These are phyloP conservation scores for Lachancea lanzarotensis DNA, from an alignment of 805 yeast genomes.

Conservation along the genomic window DNA sequence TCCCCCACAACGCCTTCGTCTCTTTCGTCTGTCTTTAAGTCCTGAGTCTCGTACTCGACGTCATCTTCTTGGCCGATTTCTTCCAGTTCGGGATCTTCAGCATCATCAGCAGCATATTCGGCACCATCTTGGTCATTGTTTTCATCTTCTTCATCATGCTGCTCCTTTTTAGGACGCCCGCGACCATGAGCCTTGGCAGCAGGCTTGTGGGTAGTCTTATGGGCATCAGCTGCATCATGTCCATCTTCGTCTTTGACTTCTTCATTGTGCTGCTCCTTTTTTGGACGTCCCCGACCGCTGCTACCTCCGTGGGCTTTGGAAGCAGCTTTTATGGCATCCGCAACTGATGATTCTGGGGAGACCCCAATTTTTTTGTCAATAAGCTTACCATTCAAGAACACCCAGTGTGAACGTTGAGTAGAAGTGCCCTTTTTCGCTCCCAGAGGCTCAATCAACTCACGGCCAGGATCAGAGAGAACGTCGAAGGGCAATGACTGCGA, in stretches of 20 bases:
- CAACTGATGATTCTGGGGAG: slow-evolving; percentile 51
- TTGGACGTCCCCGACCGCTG: slow-evolving; percentile 1
- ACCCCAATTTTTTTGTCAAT: slow-evolving; percentile 35
- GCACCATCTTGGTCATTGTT: background rate
- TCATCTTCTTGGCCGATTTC: slow-evolving; percentile 2
- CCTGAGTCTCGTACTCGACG: slow-evolving; percentile 6
- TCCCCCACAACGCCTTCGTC: background rate
- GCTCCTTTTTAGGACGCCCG: background rate
- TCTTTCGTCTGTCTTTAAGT: slow-evolving; percentile 7
- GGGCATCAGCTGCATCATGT: background rate
- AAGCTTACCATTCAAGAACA: slow-evolving; percentile 72
- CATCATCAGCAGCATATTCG: background rate
- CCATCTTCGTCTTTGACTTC: slow-evolving; percentile 1
- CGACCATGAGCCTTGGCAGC: background rate
- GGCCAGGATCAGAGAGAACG: slow-evolving; percentile 69
- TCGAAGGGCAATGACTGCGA: slow-evolving; percentile 71
- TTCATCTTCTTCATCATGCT: background rate
- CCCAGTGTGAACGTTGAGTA: slow-evolving; percentile 85
- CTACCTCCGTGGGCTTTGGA: slow-evolving; percentile 19
- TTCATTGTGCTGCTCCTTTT: slow-evolving; percentile 5
- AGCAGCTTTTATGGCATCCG: slow-evolving; percentile 45
- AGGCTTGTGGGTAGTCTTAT: background rate
- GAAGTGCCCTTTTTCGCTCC: slow-evolving; percentile 88
- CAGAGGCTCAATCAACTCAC: slow-evolving; percentile 57
- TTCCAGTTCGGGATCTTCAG: background rate